These are phyloP conservation scores for Phialophora chinensis DNA, from an alignment of 2,329 filamentous ascomycete genomes.

Conservation along the genomic window DNA sequence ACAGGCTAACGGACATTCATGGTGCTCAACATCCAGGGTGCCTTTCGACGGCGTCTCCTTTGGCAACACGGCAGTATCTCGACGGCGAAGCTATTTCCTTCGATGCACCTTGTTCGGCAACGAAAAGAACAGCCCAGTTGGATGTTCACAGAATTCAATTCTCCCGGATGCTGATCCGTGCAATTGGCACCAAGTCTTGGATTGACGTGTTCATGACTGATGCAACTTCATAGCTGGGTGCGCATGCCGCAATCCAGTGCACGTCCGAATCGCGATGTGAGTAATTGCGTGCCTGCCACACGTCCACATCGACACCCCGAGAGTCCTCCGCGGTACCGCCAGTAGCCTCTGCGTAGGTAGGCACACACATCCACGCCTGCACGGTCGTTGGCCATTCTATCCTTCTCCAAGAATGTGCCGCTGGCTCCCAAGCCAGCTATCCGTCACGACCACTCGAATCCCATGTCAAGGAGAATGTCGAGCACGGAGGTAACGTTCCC, in stretches of 20 bases:
- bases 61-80: neutral
- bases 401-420: neutral
- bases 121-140: slow-evolving; percentile 84
- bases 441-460: neutral
- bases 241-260: neutral
- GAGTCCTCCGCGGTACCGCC: neutral
- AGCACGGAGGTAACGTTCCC: neutral
- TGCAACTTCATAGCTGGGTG: neutral
- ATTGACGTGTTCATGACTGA: slow-evolving; percentile 80
- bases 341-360: neutral
- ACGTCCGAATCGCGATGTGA: neutral
- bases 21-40: neutral
- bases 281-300: neutral
- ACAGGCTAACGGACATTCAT: neutral
- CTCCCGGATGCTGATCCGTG: slow-evolving; percentile 72
- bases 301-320: neutral
- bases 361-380: neutral
- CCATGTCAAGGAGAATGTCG: neutral
- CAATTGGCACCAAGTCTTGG: slow-evolving; percentile 64
- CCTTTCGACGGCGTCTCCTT: slow-evolving; percentile 69
- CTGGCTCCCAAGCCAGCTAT: neutral
- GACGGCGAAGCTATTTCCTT: neutral
- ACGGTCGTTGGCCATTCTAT: neutral
- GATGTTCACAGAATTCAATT: slow-evolving; percentile 72
- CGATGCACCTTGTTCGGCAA: neutral